These are phyloP conservation scores for Coffea canephora DNA, from an alignment of 257 asterid genomes.

Conservation along the genomic window DNA sequence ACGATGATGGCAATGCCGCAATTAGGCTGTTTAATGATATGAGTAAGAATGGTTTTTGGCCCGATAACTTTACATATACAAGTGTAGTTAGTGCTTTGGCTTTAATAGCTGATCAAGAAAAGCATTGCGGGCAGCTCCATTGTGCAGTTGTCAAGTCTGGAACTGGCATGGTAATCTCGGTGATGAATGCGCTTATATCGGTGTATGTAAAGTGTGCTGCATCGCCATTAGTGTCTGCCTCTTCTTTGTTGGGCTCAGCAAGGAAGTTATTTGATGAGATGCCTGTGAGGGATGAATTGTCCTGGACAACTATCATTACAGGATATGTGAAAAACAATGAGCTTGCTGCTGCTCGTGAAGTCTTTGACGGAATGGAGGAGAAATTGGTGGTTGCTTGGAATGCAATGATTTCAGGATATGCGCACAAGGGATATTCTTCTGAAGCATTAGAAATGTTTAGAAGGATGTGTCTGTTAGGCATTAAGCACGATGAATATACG, in stretches of 20 bases:
- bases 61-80: constrained; percentile 10
- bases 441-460: constrained; percentile 9
- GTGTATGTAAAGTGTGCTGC: constrained; percentile 12
- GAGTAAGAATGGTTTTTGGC: background rate
- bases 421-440: background rate
- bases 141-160: constrained; percentile 12
- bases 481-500: constrained; percentile 14
- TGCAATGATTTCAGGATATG: constrained; percentile 19
- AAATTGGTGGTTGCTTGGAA: constrained; percentile 16
- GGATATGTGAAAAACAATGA: constrained; percentile 11
- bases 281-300: constrained; percentile 9
- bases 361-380: constrained; percentile 16
- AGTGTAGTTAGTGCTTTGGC: constrained; percentile 7
- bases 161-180: background rate
- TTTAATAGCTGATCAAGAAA: constrained; percentile 5
- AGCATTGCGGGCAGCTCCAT: constrained; percentile 15
- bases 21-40: constrained; percentile 1
- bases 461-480: constrained; percentile 10
- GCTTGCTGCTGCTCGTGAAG: constrained; percentile 8
- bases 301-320: constrained; percentile 12
- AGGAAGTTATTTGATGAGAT: constrained; percentile 21
- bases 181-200: constrained; percentile 2
- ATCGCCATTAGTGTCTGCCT: background rate
- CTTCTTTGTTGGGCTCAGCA: constrained; percentile 10
- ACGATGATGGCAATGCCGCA: constrained; percentile 8